Evolutionary conservation across 768 basidiomycete genomes (phyloP), one percentile per base, ranked within the genome.

Genomic region (Lentinula raphanica): DNA sequence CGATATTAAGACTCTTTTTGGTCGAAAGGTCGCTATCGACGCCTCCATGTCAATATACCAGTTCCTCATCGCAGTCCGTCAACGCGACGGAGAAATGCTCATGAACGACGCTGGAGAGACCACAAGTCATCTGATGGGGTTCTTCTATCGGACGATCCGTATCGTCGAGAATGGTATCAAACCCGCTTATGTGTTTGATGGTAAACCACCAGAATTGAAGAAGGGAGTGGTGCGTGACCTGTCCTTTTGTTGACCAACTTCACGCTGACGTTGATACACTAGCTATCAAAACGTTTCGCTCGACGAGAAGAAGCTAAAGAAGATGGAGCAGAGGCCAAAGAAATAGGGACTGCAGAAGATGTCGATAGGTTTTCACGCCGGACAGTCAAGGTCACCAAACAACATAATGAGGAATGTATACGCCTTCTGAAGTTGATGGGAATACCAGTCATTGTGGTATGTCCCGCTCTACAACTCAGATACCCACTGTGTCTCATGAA

Each of bases 151-250:
- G 38, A 99, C 97, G 0, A 92, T 99, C 59, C 83, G 97, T 23
- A 98, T 99, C 70, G 95, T 95, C 17, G 97, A 99, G 74, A 96
- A 98, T 63, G 97, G 97, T 3, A 94, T 99, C 69, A 99, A 99
- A 67, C 95, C 96, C 0, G 89, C 89, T 32, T 98, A 98, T 71
- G 93, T 99, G 32, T 99, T 99, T 63, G 97, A 99, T 71, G 97
- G 97, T 21, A 96, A 95, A 71, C 97, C 97, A 2, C 97, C 97
- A 46, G 94, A 98, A 65, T 73, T 99, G 75, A 99, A 99, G 76
- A 88, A 93, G 58, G 93, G 93, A 53, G 94, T 98, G 66, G 96
- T 99, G 66, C 67, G 93, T 87, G 13, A 25, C 23, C 31, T 50
- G 8, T 17, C 29, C 49, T 58, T 28, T 61, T 56, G 2, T 53